A percentile compares a stretch with the other conserved stretches of the same genome.
Conservation (phyloP, 1,139 yeast species). For the Lodderomyces pseudojiufengensis region DNA sequence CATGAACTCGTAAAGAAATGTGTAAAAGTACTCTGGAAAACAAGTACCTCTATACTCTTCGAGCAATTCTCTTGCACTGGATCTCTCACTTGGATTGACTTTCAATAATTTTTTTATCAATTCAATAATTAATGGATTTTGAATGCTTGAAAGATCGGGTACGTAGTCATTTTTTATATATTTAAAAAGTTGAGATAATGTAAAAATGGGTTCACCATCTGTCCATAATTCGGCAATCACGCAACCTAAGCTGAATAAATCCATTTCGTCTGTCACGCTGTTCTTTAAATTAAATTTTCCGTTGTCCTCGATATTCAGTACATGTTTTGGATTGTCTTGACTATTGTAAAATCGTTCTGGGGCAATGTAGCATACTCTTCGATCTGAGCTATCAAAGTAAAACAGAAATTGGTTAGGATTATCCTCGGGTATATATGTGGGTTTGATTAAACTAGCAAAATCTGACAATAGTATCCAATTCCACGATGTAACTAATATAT, state of each 20-base stretch:
- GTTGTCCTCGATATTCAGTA: conserved; percentile 24
- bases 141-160: conserved; percentile 58
- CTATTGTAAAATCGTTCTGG: conserved; percentile 77
- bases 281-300: conserved; percentile 25
- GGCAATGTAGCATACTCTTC: conserved; percentile 87
- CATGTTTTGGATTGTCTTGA: conserved; percentile 15
- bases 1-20: conserved; percentile 67
- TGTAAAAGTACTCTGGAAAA: conserved; percentile 73
- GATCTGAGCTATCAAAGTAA: conserved; percentile 84
- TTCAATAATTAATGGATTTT: conserved; percentile 39
- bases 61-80: conserved; percentile 53
- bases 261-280: conserved; percentile 66
- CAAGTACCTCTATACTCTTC: conserved; percentile 42
- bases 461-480: conserved; percentile 83
- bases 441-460: conserved; percentile 75
- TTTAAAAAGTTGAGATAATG: conserved; percentile 81
- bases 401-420: conserved; percentile 94
- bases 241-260: conserved; percentile 87
- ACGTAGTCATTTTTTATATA: conserved; percentile 66
- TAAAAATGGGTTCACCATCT: conserved; percentile 85
- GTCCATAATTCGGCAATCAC: conserved; percentile 83
- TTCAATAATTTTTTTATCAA: conserved; percentile 56
- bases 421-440: conserved; percentile 83
- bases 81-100: conserved; percentile 58
- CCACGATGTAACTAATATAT: conserved; percentile 82